phyloP scores from a whole-genome alignment of 768 basidiomycete species.

The Serendipita indica region DNA sequence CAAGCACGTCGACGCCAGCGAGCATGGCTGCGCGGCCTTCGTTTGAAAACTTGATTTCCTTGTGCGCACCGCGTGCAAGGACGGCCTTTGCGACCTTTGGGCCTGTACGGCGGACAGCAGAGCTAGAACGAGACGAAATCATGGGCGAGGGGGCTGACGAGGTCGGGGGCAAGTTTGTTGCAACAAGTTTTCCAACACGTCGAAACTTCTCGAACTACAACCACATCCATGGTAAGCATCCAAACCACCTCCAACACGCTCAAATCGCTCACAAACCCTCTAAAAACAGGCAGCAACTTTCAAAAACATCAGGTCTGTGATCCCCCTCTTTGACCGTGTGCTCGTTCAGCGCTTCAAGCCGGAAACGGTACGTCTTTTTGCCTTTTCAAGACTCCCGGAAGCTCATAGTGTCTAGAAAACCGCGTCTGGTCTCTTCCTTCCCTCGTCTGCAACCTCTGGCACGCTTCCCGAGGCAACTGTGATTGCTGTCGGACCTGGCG shows the following conservation, averaged over 20 bases:
- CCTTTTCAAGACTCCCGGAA: not conserved
- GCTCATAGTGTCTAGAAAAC: slow-evolving; percentile 60
- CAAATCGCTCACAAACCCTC: not conserved
- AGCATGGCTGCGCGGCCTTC: slow-evolving; percentile 88
- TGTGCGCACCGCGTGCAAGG: slow-evolving; percentile 64
- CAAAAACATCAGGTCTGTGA: slow-evolving; percentile 82
- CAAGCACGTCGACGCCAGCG: slow-evolving; percentile 90
- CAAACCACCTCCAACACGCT: not conserved
- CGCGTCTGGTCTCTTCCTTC: slow-evolving; percentile 89
- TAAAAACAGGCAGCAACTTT: slow-evolving; percentile 62
- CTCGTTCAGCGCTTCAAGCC: slow-evolving; percentile 96
- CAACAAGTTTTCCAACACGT: not conserved
- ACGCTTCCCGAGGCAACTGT: slow-evolving; percentile 97
- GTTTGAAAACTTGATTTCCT: slow-evolving; percentile 95
- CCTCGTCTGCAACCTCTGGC: slow-evolving; percentile 66
- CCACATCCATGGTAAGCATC: slow-evolving; percentile 3
- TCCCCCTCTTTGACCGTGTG: slow-evolving; percentile 90
- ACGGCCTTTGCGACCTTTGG: slow-evolving; percentile 13
- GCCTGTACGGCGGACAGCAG: slow-evolving; percentile 12
- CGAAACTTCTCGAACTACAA: slow-evolving; percentile 9
- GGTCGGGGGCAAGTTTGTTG: slow-evolving; percentile 3
- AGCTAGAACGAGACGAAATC: slow-evolving; percentile 10
- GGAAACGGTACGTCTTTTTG: slow-evolving; percentile 56
- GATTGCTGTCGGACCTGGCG: slow-evolving; percentile 88
- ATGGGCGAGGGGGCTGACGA: not conserved